These are phyloP conservation scores for Celoporthe dispersa DNA, from an alignment of 2,329 filamentous ascomycete genomes.

Conservation along the genomic window DNA sequence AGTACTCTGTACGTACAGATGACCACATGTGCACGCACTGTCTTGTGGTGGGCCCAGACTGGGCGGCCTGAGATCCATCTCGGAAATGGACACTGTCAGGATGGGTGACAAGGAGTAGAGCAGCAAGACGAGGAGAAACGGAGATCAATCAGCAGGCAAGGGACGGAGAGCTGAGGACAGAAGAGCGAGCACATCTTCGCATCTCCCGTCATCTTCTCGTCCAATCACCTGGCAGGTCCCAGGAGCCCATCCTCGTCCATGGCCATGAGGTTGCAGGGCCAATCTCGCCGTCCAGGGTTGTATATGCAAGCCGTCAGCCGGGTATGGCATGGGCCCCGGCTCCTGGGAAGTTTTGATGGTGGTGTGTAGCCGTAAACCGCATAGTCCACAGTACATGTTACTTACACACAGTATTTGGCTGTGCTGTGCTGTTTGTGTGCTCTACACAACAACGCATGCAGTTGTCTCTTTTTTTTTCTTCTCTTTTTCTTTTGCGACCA, in stretches of 20 bases:
- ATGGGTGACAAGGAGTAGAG: neutral
- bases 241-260: neutral
- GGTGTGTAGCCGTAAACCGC: neutral
- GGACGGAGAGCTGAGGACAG: neutral
- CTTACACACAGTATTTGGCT: too few species aligned
- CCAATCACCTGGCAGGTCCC: neutral
- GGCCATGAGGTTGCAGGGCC: neutral
- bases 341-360: neutral
- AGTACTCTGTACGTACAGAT: too few species aligned
- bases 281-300: conserved; percentile 4
- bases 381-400: neutral
- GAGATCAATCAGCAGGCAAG: neutral
- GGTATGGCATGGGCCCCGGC: neutral
- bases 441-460: neutral
- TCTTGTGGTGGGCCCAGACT: neutral
- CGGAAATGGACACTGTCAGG: neutral
- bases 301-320: neutral
- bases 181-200: neutral
- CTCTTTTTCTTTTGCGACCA: neutral
- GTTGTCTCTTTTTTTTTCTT: too few species aligned
- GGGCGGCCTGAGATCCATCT: neutral
- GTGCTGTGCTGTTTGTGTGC: neutral
- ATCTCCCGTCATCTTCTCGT: neutral
- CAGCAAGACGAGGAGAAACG: neutral
- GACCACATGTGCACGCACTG: neutral